Base-by-base conservation (phyloP, 106 monocot species). In the Iris macrosiphon region DNA sequence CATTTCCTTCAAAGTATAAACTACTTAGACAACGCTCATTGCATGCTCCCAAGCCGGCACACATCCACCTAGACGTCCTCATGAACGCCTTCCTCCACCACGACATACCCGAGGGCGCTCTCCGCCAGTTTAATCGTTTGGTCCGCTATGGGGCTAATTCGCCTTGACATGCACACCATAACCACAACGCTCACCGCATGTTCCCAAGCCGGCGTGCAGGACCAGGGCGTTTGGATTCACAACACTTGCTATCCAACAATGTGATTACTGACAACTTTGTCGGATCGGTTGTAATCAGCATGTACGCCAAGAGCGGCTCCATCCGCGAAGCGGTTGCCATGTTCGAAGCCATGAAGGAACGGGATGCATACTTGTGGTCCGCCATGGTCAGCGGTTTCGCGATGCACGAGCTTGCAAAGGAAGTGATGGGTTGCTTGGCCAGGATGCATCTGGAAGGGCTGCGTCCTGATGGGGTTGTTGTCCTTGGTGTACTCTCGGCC, bases 291-390 rank as follows among this genome's bases (percentile, higher is more conserved):
- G 74, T 87, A 0, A 46, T 87, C 20, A 72, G 68, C 42, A 81
- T 87, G 81, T 87, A 87, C 35, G 58, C 81, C 2, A 81, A 82
- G 51, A 82, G 87, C 31, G 87, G 87, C 4, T 78, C 59, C 42
- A 64, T 82, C 8, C 20, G 59, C 7, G 31, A 74, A 6, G 81
- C 87, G 0, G 39, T 55, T 1, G 15, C 43, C 24, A 67, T 77
- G 58, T 82, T 87, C 49, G 51, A 71, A 12, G 34, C 32, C 14
- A 26, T 64, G 33, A 64, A 65, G 3, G 34, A 57, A 27, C 62
- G 75, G 61, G 74, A 78, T 39, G 50, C 40, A 35, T 63, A 61
- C 43, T 8, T 73, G 57, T 87, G 81, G 80, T 64, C 77, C 1
- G 49, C 78, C 2, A 71, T 87, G 77, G 52, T 82, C 23, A 65